Evolutionary conservation across 768 basidiomycete genomes (phyloP).

Genomic region (Cystoderma amianthinum): DNA sequence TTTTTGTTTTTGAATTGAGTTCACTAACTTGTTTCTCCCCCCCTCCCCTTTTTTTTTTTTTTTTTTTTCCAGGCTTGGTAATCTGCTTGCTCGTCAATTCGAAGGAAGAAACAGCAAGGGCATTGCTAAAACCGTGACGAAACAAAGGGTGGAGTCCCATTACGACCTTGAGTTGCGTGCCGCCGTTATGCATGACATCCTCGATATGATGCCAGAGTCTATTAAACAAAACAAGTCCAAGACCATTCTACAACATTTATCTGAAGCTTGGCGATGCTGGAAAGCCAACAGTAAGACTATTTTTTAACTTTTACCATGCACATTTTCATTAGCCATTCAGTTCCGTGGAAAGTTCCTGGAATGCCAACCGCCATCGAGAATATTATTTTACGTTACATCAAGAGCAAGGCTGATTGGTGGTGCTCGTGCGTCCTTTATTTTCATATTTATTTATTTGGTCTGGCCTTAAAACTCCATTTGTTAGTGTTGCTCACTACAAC

Average conservation of each 20-base stretch:
- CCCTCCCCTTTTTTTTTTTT: too few species aligned
- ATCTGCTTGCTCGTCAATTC: constrained; percentile 95
- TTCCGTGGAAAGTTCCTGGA: constrained; percentile 99
- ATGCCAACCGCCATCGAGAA: constrained; percentile 99
- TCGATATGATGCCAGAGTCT: constrained; percentile 99
- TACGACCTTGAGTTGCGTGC: constrained; percentile 96
- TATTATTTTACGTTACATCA: constrained; percentile 97
- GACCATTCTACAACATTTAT: constrained; percentile 96
- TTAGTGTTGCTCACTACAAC: constrained; percentile 92
- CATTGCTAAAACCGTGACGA: constrained; percentile 96
- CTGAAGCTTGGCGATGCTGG: constrained; percentile 98
- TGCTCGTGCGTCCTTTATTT: constrained; percentile 81
- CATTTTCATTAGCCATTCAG: constrained; percentile 19
- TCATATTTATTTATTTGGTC: background rate
- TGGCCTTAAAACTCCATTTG: background rate
- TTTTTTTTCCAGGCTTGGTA: constrained; percentile 70
- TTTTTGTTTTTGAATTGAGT: background rate
- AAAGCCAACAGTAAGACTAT: constrained; percentile 74
- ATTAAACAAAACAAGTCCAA: constrained; percentile 99
- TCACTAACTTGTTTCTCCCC: constrained; percentile 1
- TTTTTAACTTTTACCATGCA: background rate
- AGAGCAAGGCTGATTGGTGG: constrained; percentile 99
- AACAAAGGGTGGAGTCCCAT: constrained; percentile 98
- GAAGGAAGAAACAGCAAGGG: constrained; percentile 97
- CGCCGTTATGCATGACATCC: constrained; percentile 99